Conservation (phyloP, 202 grass and related monocot species). For the Dendrocalamus latiflorus region DNA sequence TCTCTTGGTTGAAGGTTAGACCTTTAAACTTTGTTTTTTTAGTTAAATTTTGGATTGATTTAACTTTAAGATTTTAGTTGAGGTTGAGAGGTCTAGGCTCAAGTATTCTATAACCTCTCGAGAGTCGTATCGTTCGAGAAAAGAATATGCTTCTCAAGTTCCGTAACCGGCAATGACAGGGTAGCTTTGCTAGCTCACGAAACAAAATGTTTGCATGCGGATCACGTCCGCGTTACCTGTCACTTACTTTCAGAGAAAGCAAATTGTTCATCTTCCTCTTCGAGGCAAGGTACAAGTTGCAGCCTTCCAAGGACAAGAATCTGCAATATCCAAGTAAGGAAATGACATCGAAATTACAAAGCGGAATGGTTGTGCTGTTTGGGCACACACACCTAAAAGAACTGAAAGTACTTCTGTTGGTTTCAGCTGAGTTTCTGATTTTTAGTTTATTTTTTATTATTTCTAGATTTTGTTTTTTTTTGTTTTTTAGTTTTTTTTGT, state of each 20-base stretch:
- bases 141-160: neutral
- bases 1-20: too few relatives aligned
- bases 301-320: neutral
- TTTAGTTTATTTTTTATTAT: too few relatives aligned
- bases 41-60: too few relatives aligned
- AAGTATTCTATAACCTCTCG: too few relatives aligned
- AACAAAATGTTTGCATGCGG: slow-evolving; percentile 5
- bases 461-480: too few relatives aligned
- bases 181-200: neutral
- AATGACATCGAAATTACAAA: neutral
- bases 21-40: too few relatives aligned
- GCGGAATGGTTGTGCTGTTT: neutral
- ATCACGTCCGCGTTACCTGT: neutral
- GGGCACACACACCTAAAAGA: neutral
- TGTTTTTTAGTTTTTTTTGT: too few relatives aligned
- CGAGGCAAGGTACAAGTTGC: neutral
- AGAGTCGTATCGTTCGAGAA: neutral
- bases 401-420: neutral
- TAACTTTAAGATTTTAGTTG: too few relatives aligned
- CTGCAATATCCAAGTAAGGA: neutral
- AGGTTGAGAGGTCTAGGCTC: too few relatives aligned
- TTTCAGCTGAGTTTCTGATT: too few relatives aligned
- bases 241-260: neutral
- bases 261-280: neutral
- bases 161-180: neutral